Conservation (phyloP, 495 filamentous ascomycete species). For the Zalerion maritima region DNA sequence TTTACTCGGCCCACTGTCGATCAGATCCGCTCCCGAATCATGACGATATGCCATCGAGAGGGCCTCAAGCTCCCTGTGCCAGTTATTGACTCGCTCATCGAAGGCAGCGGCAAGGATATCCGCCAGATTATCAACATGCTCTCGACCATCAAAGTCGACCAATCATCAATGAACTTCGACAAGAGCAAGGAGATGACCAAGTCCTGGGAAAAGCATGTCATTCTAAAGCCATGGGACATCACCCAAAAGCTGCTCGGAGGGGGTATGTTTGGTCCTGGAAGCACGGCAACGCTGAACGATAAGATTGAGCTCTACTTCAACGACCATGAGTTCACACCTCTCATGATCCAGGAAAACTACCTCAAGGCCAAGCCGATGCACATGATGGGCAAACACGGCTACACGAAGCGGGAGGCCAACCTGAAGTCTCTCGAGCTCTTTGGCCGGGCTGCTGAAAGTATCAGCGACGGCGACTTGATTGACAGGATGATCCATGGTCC, state of each 20-base stretch:
- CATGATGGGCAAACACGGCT: slow-evolving; percentile 38
- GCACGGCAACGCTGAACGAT: slow-evolving; percentile 78
- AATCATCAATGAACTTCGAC: slow-evolving; percentile 62
- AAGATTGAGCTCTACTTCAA: slow-evolving; percentile 99
- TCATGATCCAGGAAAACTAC: slow-evolving; percentile 99
- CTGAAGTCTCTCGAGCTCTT: slow-evolving; percentile 71
- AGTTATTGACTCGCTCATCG: slow-evolving; percentile 89
- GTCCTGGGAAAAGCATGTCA: slow-evolving; percentile 92
- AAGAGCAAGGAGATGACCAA: slow-evolving; percentile 86
- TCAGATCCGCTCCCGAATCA: slow-evolving; percentile 75
- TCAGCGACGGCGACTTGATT: slow-evolving; percentile 92
- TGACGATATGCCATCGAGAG: slow-evolving; percentile 88
- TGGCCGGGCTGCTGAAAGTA: slow-evolving; percentile 80
- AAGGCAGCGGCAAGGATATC: slow-evolving; percentile 89
- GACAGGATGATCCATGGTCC: slow-evolving; percentile 97
- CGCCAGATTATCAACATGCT: slow-evolving; percentile 98
- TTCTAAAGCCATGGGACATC: slow-evolving; percentile 97
- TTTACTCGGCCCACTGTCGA: slow-evolving; percentile 84
- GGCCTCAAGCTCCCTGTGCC: slow-evolving; percentile 68
- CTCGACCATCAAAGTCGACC: slow-evolving; percentile 79
- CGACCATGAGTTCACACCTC: slow-evolving; percentile 87
- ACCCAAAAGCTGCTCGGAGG: slow-evolving; percentile 78
- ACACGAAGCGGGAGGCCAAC: slow-evolving; percentile 41
- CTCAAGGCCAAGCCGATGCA: slow-evolving; percentile 61
- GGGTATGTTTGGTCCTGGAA: slow-evolving; percentile 68